Base-by-base conservation (phyloP, 2,329 filamentous ascomycete genomes). In the Cercospora janseana region DNA sequence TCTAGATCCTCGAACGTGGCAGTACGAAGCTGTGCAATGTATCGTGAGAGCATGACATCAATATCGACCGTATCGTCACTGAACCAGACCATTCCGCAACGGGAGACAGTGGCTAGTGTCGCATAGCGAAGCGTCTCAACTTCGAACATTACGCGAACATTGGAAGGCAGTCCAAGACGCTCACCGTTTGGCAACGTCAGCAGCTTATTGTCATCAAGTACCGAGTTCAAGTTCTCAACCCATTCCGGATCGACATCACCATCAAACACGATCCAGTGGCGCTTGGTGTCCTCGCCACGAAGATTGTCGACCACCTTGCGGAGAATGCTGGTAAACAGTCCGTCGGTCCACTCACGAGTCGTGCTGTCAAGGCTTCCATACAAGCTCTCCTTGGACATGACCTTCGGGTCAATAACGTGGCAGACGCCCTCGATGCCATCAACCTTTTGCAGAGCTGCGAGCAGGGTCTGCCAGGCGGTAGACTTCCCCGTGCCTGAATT, bases 61-160 rank as follows among this genome's bases (percentile, higher is more conserved):
- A 92, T 82, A 24, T 89, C 92, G 31, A 99, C 92, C 21, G 91
- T 97, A 66, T 98, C 94, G 63, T 96, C 92, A 67, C 90, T 98
- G 74, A 97, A 98, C 93, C 93, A 99, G 10, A 99, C 94, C 93
- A 99, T 99, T 79, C 93, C 93, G 69, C 93, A 99, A 73, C 93
- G 90, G 83, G 88, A 94, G 66, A 99, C 93, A n/a, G 93, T 99
- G 49, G 93, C 93, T 35, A 98, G 81, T 0, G 93, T 99, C 28
- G 93, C 93, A 67, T 98, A 98, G 67, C 94, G 95, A 53, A 99
- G 78, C 3, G 86, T 97, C 73, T 98, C 94, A 27, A 99, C 93
- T 74, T 99, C 93, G 65, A 99, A 99, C 91, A 99, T 96, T 72
- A 99, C 95, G 60, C 94, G 88, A 20, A 99, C 93, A 65, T 99